Base-by-base conservation (phyloP, 345 rosid species). In the Turnera subulata region DNA sequence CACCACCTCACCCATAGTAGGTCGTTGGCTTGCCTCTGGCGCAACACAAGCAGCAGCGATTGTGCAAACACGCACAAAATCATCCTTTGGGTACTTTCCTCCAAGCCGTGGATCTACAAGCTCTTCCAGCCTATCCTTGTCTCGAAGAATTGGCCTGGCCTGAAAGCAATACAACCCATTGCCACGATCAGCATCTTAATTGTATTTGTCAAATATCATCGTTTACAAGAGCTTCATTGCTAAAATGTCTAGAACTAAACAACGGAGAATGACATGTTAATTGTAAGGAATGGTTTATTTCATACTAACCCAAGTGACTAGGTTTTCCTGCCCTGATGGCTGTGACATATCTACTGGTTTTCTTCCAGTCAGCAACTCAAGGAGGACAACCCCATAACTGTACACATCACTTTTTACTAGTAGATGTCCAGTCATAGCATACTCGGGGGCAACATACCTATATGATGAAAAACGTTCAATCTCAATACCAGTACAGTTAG, bases 341-440 rank as follows among this genome's bases (percentile, higher is more conserved):
- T 89, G 97, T 56, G 97, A 78, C 99, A 93, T 93, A 70, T 89
- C 99, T 42, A 93, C 99, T 53, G 99, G 99, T 73, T 76, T 87
- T 71, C 84, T 83, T 74, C 99, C 99, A 2, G 97, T 89, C 62
- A 93, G 71, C 80, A 93, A 70, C 78, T 93, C 97, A 0, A 93
- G 93, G 64, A 93, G 91, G 49, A 93, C 99, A 50, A 93, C 99
- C 17, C 99, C 99, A 61, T 93, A 93, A 73, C 99, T 93, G 73
- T 93, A 93, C 61, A 93, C 99, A 65, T 93, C 99, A 29, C 99
- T 93, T 79, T 93, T 93, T 38, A 89, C 97, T 35, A 93, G 83
- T 63, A 89, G 78, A 80, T 93, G 99, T 71, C 99, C 99, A 0
- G 99, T 93, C 99, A 93, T 93, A 49, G 99, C 99, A 84, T 93